A percentile compares a stretch with the other conserved stretches of the same genome.
phyloP scores from a whole-genome alignment of 208 protist species.

The Trypanosoma melophagium region DNA sequence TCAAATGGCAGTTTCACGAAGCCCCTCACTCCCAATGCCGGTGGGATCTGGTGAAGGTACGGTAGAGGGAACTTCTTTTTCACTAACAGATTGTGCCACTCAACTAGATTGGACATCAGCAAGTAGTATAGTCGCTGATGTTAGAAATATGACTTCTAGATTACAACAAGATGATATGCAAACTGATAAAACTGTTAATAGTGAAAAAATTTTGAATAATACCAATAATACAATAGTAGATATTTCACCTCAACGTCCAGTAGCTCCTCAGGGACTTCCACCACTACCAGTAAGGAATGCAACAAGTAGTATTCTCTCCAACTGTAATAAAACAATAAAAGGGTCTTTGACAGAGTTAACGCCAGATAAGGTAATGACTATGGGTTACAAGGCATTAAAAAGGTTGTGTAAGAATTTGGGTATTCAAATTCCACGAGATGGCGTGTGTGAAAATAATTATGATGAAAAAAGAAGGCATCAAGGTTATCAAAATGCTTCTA shows the following conservation, averaged over 20 bases:
- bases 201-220: neutral
- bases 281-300: slow-evolving; percentile 9
- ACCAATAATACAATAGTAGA: neutral
- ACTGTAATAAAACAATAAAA: neutral
- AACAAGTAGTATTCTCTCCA: neutral
- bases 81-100: neutral
- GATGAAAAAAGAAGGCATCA: neutral
- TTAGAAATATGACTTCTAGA: slow-evolving; percentile 3
- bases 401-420: slow-evolving; percentile 24
- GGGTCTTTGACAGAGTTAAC: neutral
- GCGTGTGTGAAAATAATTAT: neutral
- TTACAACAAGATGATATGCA: neutral
- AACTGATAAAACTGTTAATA: neutral
- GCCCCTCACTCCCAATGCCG: neutral
- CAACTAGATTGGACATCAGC: slow-evolving; percentile 19
- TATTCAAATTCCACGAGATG: slow-evolving; percentile 1
- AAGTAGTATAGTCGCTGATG: slow-evolving; percentile 19
- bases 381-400: slow-evolving; percentile 12
- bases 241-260: neutral
- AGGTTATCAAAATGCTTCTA: neutral
- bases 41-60: neutral
- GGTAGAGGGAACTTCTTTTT: neutral
- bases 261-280: slow-evolving; percentile 9
- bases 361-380: slow-evolving; percentile 4
- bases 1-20: slow-evolving; percentile 17